These are phyloP conservation scores for Epichloe hybrida DNA, from an alignment of 2,329 filamentous ascomycete genomes.

Conservation along the genomic window DNA sequence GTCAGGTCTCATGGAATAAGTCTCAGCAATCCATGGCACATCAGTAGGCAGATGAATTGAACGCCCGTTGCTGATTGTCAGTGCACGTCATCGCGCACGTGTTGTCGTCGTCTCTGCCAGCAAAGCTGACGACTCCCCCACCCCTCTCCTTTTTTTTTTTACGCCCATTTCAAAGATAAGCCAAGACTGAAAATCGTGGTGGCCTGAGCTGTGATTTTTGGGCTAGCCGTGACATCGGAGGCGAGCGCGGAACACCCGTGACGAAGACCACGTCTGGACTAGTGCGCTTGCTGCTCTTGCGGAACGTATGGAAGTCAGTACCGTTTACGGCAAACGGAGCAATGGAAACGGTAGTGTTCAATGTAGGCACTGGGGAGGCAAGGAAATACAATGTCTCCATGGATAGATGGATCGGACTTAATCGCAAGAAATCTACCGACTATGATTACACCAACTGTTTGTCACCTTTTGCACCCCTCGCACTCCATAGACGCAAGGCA, in stretches of 20 bases:
- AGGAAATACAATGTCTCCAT: too few relatives aligned
- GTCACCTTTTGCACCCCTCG: too few relatives aligned
- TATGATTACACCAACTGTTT: too few relatives aligned
- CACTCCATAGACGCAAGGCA: too few relatives aligned
- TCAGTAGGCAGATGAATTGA: neutral
- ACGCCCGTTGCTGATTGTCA: neutral
- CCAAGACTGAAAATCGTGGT: too few relatives aligned
- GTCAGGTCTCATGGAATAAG: too few relatives aligned
- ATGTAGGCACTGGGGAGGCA: too few relatives aligned
- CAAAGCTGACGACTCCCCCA: constrained; percentile 3
- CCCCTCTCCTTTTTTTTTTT: neutral
- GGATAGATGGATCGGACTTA: too few relatives aligned
- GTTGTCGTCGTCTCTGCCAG: neutral
- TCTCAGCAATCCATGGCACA: neutral
- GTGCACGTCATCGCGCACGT: constrained; percentile 1
- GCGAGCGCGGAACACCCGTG: neutral
- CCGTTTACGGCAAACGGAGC: too few relatives aligned
- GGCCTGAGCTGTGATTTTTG: too few relatives aligned
- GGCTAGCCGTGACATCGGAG: neutral
- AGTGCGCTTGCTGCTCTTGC: constrained; percentile 1
- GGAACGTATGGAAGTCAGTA: neutral
- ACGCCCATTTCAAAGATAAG: neutral
- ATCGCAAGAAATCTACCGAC: too few relatives aligned
- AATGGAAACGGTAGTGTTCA: too few relatives aligned
- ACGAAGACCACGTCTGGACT: neutral